Base-by-base conservation (phyloP, 2,329 filamentous ascomycete genomes). In the Colletotrichum shisoi region DNA sequence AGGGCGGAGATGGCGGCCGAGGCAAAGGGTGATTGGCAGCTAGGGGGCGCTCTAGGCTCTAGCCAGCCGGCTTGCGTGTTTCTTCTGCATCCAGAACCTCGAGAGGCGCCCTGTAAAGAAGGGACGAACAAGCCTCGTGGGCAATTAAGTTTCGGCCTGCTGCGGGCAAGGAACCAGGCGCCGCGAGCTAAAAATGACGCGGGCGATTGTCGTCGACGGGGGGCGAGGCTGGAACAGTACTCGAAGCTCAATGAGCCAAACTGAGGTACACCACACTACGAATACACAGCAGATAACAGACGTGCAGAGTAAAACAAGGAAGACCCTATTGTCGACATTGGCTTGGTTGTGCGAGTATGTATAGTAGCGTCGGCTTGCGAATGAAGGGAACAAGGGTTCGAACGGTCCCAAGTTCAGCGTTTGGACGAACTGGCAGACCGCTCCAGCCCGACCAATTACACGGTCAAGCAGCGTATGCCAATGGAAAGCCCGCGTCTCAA, bases 41-140 rank as follows among this genome's bases (percentile, higher is more conserved):
- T 44, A 46, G 24, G 24, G 24, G 24, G 24, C 24, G 24, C 24
- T 27, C 24, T 27, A 44, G 44, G 42, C 27, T 15, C 56, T 48
- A 21, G 42, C 57, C 42, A 56, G 62, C 57, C 34, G 24, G 61
- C 48, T 59, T 64, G 64, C 64, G 64, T 64, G 64, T 54, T 67
- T 67, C 53, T 58, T 58, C 61, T 67, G 64, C 64, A 63, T 67
- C 61, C 54, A 64, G 64, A 67, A 56, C 48, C 48, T 59, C 61
- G 52, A 57, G 46, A 63, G 60, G 60, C 60, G 60, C 24, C 31
- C 24, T 57, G 45, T 58, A 21, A 53, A 63, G 63, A 67, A 67
- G 39, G 37, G 24, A 27, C 24, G 24, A 27, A 31, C 60, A 46
- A 58, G 63, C 54, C 61, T 64, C 4, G 48, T 39, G 61, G 44